Percentiles rank a stretch among this genome's conserved stretches.
Conservation (phyloP, 2,329 filamentous ascomycete species). For the Zymoseptoria crescenta region DNA sequence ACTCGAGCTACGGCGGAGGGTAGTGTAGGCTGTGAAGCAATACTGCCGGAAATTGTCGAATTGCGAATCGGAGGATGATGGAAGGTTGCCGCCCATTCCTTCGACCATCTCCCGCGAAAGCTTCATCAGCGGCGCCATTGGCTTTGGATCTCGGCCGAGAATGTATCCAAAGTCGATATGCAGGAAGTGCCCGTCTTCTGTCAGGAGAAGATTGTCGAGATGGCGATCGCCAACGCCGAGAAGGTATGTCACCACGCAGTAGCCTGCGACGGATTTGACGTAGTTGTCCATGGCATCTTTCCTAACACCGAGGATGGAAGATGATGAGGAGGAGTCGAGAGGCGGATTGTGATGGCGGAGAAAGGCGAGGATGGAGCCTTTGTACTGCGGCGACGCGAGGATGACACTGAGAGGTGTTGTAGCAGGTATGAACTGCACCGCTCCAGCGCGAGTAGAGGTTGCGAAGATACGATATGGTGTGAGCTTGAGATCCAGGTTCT, state of each 20-base stretch:
- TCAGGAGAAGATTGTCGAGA: conserved; percentile 85
- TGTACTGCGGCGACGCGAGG: conserved; percentile 62
- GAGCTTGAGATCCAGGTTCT: conserved; percentile 90
- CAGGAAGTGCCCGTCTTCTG: conserved; percentile 90
- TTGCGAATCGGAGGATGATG: conserved; percentile 37
- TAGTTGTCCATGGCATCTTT: conserved; percentile 93
- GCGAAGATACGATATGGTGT: conserved; percentile 95
- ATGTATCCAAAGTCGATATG: conserved; percentile 99
- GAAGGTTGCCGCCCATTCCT: conserved; percentile 72
- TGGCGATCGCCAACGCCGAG: conserved; percentile 93
- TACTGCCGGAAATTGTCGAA: conserved; percentile 91
- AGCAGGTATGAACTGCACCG: conserved; percentile 88
- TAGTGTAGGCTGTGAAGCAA: conserved; percentile 89
- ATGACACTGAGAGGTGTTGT: conserved; percentile 70
- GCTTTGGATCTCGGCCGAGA: conserved; percentile 90
- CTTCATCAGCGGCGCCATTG: conserved; percentile 95
- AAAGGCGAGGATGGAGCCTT: conserved; percentile 69
- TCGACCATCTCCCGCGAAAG: conserved; percentile 97
- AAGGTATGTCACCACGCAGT: conserved; percentile 97
- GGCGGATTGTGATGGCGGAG: conserved; percentile 86
- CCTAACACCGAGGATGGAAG: conserved; percentile 66
- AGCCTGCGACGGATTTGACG: conserved; percentile 90
- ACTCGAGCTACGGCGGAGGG: conserved; percentile 79
- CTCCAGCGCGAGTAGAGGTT: conserved; percentile 79
- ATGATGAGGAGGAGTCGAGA: conserved; percentile 58